Evolutionary conservation across 1,284 basidiomycete genomes (phyloP).

Genomic region (Wallemia ichthyophaga): DNA sequence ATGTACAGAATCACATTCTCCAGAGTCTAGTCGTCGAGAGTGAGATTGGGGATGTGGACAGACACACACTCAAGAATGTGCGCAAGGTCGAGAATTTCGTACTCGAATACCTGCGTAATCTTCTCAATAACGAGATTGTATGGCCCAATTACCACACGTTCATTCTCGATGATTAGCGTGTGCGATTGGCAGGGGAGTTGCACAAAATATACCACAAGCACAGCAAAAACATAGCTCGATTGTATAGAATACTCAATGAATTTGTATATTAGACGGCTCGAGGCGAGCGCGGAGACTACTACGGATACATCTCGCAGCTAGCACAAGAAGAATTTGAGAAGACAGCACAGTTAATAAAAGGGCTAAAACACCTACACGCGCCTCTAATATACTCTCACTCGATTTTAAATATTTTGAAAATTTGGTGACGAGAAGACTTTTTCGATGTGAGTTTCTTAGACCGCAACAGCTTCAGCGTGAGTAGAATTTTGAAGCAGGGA

Average conservation of each 20-base stretch:
- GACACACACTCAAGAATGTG: conserved; percentile 85
- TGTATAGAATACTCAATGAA: too few species aligned
- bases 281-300: too few species aligned
- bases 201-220: too few species aligned
- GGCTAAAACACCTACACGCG: too few species aligned
- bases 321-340: too few species aligned
- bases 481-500: not conserved
- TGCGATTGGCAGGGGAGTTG: too few species aligned
- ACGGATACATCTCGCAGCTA: too few species aligned
- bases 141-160: conserved; percentile 80
- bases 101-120: conserved; percentile 74
- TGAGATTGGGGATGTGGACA: conserved; percentile 83
- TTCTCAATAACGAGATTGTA: conserved; percentile 70
- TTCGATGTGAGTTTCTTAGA: not conserved
- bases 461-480: not conserved
- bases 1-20: conserved; percentile 29
- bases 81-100: conserved; percentile 88
- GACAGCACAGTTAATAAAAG: too few species aligned
- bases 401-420: not conserved
- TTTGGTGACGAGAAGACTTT: not conserved
- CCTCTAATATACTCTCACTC: too few species aligned
- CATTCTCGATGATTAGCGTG: conserved; percentile 22
- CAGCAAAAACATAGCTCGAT: too few species aligned
- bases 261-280: too few species aligned
- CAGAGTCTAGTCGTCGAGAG: conserved; percentile 79